phyloP scores from a whole-genome alignment of 129 eudicot genomes.

The Saposhnikovia divaricata region DNA sequence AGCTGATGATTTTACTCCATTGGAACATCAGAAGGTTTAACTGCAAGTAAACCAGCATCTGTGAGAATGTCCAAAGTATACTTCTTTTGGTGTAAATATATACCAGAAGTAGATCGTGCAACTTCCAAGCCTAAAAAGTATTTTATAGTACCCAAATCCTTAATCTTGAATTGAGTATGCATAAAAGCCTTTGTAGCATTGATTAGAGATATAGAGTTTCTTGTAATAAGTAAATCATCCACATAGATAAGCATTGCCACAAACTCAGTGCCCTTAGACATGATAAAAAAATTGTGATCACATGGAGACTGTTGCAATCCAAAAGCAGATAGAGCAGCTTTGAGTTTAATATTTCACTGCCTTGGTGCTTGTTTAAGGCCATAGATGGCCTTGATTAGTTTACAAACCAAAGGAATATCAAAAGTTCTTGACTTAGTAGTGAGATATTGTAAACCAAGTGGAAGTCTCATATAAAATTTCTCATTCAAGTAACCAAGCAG shows the following conservation, averaged over 20 bases:
- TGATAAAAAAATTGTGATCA: background rate
- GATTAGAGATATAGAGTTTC: background rate
- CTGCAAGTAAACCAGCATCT: background rate
- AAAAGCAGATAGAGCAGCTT: no score
- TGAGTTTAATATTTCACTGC: no score
- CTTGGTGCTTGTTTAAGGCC: background rate
- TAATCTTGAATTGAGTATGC: background rate
- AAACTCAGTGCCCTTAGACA: background rate
- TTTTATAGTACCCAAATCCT: background rate
- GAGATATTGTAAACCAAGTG: background rate
- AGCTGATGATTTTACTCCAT: background rate
- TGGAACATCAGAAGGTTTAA: background rate
- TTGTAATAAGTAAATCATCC: background rate
- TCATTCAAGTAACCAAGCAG: background rate
- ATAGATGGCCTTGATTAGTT: background rate
- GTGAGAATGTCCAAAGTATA: background rate
- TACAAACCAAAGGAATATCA: background rate
- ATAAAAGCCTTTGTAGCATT: background rate
- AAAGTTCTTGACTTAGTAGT: fast-evolving
- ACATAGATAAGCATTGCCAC: background rate
- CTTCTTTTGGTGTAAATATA: background rate
- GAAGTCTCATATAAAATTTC: background rate
- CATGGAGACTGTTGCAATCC: background rate
- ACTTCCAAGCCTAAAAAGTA: background rate
- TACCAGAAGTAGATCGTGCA: background rate